Base-by-base conservation (phyloP, 805 yeast species). In the Yarrowia alimentaria region DNA sequence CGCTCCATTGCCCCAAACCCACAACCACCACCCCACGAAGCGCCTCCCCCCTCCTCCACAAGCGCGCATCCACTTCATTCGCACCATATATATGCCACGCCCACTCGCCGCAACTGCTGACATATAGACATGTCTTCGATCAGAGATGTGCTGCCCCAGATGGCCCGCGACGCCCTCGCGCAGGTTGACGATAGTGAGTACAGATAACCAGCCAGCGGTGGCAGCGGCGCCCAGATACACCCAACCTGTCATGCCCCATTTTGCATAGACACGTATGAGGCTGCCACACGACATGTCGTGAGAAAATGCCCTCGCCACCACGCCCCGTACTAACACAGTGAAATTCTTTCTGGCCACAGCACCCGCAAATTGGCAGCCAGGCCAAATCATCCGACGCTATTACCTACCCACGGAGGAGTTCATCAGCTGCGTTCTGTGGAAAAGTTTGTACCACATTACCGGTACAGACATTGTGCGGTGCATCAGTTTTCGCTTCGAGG, bases 401-500 rank as follows among this genome's bases (percentile, higher is more conserved):
- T 84, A 82, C 62, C 68, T 91, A 43, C 89, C 88, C 59, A 85
- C 83, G 56, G 94, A 86, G 54, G 96, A 90, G 64, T 93, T 91
- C 3, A 88, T 91, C 58, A 88, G 88, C n/a, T 91, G 99, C 67
- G 88, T 93, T 1, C 83, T 76, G 58, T 91, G 98, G 97, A 85
- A 88, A 61, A 84, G 85, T 61, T 70, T 90, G 11, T 91, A 84
- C 64, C 90, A 85, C 67, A 78, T 91, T 42, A 91, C 98, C 0
- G 98, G 98, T 3, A 91, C 98, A 0, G 98, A 93, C 70, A 90
- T 91, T 53, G 96, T 93, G 38, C 79, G 96, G 53, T 87, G 96
- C 65, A 79, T 91, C 45, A 84, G 89, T 13, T 93, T 85, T 66
- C 80, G 91, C 58, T 85, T 91, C 69, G 83, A 83, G 59, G 89